Base-by-base conservation (phyloP, 139 green algal genomes). In the Desmodesmus armatus region DNA sequence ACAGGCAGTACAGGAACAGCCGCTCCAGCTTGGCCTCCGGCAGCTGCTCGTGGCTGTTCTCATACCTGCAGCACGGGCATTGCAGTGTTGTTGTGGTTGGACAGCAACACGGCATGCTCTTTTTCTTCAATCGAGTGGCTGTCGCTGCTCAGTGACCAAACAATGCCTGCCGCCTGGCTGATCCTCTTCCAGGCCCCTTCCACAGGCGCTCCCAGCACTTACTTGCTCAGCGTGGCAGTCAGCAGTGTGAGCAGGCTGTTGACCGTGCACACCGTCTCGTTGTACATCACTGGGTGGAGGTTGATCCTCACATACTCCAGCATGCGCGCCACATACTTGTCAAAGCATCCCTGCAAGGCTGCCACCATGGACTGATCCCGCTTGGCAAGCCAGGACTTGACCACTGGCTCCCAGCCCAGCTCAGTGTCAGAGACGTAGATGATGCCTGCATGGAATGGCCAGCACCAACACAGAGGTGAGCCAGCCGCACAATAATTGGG, bases 381-480 rank as follows among this genome's bases (percentile, higher is more conserved):
- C 53, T 72, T 60, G 6, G 80, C 80, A 25, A 87, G 87, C 96
- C 96, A 99, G 1, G 92, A 96, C 67, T 93, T 89, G 37, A 96
- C 92, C 13, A 97, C 83, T 2, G 96, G 96, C 83, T 93, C 79
- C 96, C 96, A 99, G 33, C 96, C 96, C 44, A 99, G 94, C 90
- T 98, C 96, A 5, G 80, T 88, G 66, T 96, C 92, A 17, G 92
- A 96, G 23, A 99, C 94, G 83, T 98, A 99, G 86, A 99, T 98
- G 91, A 99, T 98, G 55, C 97, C 82, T 86, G 62, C 25, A 33
- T 21, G 27, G n/a, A 7, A 79, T n/a, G 2, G n/a, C n/a, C 41
- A 79, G 67, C 67, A 72, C 21, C 63, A 72, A 31, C 63, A 44
- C 47, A 55, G 9, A 55, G 47, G 47, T 13, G 47, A 55, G 47